Evolutionary conservation across 2,329 filamentous ascomycete species (phyloP).

Genomic region (Lomentospora prolificans): DNA sequence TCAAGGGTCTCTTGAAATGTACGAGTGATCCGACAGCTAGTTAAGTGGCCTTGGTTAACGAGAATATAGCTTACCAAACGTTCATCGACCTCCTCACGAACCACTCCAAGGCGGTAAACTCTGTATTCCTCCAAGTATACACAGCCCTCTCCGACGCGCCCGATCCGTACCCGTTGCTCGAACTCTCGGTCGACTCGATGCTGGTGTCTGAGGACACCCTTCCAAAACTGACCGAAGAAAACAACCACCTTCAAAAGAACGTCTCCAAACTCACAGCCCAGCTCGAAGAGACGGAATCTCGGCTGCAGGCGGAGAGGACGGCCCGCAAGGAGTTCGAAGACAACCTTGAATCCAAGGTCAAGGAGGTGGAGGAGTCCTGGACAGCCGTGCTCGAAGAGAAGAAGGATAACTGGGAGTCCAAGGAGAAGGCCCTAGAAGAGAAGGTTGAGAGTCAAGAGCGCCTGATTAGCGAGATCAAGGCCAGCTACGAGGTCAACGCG

Average conservation of each 20-base stretch:
- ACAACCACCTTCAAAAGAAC: constrained; percentile 72
- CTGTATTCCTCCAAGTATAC: constrained; percentile 86
- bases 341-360: constrained; percentile 66
- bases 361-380: constrained; percentile 87
- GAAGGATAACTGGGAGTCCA: constrained; percentile 90
- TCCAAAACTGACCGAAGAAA: constrained; percentile 81
- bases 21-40: no score
- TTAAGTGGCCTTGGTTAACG: no score
- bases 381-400: constrained; percentile 84
- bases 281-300: constrained; percentile 71
- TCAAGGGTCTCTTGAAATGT: constrained; percentile 87
- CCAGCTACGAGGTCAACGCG: constrained; percentile 93
- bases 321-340: constrained; percentile 68
- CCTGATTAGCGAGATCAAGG: constrained; percentile 87
- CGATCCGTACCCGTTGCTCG: constrained; percentile 90
- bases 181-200: constrained; percentile 82
- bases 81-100: constrained; percentile 96
- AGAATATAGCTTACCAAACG: constrained; percentile 90
- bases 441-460: constrained; percentile 92
- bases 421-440: constrained; percentile 83
- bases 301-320: constrained; percentile 67
- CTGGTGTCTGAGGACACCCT: constrained; percentile 86
- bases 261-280: constrained; percentile 67
- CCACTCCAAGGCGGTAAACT: constrained; percentile 89
- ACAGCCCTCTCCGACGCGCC: constrained; percentile 90